A percentile compares a stretch with the other conserved stretches of the same genome.
phyloP scores from a whole-genome alignment of 352 stramenopile genomes.

The Phytophthora boehmeriae region DNA sequence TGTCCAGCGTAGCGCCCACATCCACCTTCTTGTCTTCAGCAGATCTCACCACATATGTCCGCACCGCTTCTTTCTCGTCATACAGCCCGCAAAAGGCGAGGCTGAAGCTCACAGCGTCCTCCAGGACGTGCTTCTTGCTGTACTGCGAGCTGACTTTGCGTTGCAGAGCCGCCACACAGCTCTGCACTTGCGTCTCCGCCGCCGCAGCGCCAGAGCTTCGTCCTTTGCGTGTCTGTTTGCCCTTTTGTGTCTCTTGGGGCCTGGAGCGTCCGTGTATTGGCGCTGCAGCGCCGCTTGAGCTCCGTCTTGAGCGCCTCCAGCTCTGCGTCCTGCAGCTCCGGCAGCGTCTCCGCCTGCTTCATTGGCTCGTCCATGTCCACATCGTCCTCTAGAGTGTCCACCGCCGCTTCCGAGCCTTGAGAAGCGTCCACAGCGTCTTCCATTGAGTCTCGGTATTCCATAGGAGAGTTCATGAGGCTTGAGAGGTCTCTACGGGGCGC shows the following conservation, averaged over 20 bases:
- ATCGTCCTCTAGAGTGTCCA: conserved; percentile 18
- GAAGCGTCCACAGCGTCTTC: neutral
- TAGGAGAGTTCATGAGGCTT: conserved; percentile 71
- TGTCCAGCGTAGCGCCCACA: conserved; percentile 42
- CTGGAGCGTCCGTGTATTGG: conserved; percentile 36
- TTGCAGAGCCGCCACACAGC: conserved; percentile 45
- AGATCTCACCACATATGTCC: conserved; percentile 27
- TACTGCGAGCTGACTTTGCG: conserved; percentile 44
- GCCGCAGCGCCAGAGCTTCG: conserved; percentile 4
- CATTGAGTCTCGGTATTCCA: conserved; percentile 36
- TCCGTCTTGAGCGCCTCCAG: conserved; percentile 50
- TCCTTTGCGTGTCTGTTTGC: conserved; percentile 46
- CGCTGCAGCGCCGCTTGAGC: conserved; percentile 45
- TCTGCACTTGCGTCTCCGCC: conserved; percentile 37
- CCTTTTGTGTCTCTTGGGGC: conserved; percentile 72
- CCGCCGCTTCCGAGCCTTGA: conserved; percentile 16
- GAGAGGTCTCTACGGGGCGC: conserved; percentile 41
- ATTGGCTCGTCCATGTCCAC: conserved; percentile 22
- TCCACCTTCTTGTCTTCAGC: conserved; percentile 19
- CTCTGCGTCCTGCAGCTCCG: conserved; percentile 39
- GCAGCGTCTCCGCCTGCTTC: conserved; percentile 9
- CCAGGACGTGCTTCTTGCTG: conserved; percentile 28
- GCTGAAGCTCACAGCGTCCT: conserved; percentile 53
- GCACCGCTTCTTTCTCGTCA: conserved; percentile 46
- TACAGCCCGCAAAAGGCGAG: conserved; percentile 46